A percentile compares a stretch with the other conserved stretches of the same genome.
These are phyloP conservation scores for Bullera alba DNA, from an alignment of 768 basidiomycete genomes.

Conservation along the genomic window DNA sequence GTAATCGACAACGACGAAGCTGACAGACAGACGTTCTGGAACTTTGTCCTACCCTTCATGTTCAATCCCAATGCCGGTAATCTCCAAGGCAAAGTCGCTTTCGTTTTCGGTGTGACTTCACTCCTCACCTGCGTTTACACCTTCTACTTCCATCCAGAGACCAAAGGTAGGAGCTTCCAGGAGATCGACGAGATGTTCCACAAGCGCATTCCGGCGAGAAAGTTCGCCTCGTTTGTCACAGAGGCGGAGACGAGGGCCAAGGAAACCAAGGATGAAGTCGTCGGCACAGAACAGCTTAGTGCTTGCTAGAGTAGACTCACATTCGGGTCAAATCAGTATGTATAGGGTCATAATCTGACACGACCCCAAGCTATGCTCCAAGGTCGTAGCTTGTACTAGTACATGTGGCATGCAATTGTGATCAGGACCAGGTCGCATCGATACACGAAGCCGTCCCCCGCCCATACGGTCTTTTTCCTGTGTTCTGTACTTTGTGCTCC, in stretches of 20 bases:
- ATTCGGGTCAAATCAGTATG: no score
- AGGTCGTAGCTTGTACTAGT: no score
- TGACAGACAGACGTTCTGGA: constrained; percentile 1
- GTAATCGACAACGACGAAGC: no score
- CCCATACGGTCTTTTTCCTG: no score
- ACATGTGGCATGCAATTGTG: no score
- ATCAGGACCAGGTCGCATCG: no score
- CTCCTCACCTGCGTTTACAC: neutral
- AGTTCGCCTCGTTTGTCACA: constrained; percentile 8
- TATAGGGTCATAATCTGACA: no score
- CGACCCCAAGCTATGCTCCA: no score
- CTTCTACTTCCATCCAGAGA: neutral
- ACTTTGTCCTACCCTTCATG: neutral
- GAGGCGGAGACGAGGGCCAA: neutral
- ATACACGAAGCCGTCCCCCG: no score
- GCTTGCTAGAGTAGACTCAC: no score
- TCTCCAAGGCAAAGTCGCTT: neutral
- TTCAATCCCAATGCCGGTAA: neutral
- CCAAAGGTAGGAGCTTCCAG: constrained; percentile 10
- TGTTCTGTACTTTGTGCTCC: no score
- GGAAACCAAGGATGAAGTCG: neutral
- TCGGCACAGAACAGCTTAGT: no score
- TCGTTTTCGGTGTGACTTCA: neutral
- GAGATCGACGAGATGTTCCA: constrained; percentile 29
- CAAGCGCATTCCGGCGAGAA: constrained; percentile 19